Conservation (phyloP, 257 asterid species). For the Solanum megistacrolobum region DNA sequence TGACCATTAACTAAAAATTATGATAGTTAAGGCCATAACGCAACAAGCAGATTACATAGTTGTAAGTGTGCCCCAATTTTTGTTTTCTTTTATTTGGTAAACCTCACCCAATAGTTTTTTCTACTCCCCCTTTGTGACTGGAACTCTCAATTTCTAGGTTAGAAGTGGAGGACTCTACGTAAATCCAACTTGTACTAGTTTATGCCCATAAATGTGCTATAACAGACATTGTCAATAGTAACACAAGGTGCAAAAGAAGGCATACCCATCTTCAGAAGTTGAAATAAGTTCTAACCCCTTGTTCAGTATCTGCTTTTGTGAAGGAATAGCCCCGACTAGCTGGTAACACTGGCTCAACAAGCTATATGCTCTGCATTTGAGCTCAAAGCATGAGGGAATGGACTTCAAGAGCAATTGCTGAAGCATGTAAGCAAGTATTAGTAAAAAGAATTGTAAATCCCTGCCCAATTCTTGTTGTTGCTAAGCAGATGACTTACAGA, state of each 20-base stretch:
- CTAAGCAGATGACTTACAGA: slow-evolving; percentile 29
- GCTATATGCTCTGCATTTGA: slow-evolving; percentile 94
- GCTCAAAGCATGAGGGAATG: slow-evolving; percentile 94
- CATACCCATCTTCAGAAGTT: slow-evolving; percentile 87
- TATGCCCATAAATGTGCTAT: neutral
- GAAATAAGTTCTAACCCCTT: slow-evolving; percentile 84
- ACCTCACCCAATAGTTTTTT: neutral
- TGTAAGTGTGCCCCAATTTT: neutral
- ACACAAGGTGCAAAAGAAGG: neutral
- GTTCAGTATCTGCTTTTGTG: slow-evolving; percentile 80
- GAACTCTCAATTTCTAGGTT: neutral
- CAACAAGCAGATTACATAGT: neutral
- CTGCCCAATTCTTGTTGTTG: neutral
- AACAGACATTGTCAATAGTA: neutral
- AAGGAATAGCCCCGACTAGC: slow-evolving; percentile 95
- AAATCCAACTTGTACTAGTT: neutral
- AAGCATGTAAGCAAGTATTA: slow-evolving; percentile 25
- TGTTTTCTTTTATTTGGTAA: neutral
- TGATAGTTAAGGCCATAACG: neutral
- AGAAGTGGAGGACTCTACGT: neutral
- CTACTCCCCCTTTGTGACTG: neutral
- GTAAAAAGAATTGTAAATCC: neutral
- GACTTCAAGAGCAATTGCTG: slow-evolving; percentile 96
- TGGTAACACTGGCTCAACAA: slow-evolving; percentile 95
- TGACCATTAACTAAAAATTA: neutral